These are phyloP conservation scores for Angomonas desouzai DNA, from an alignment of 208 protist species.

Conservation along the genomic window DNA sequence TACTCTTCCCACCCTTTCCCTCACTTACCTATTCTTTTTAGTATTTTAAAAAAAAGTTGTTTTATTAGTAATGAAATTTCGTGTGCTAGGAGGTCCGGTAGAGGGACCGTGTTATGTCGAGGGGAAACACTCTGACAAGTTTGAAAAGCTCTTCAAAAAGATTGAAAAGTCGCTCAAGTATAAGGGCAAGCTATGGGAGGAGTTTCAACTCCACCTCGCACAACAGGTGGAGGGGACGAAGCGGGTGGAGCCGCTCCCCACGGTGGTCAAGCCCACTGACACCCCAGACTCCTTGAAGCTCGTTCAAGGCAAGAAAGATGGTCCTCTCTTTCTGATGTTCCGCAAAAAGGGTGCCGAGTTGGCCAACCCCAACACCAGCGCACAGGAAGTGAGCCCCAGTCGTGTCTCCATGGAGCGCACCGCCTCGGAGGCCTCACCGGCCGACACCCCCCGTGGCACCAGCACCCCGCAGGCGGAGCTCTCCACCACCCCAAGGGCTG, in stretches of 20 bases:
- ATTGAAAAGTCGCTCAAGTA: conserved; percentile 42
- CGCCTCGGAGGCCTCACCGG: neutral
- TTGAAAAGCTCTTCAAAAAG: conserved; percentile 47
- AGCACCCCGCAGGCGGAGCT: neutral
- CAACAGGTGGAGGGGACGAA: conserved; percentile 15
- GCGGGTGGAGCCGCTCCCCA: neutral
- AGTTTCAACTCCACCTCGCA: conserved; percentile 31
- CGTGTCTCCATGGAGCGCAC: neutral
- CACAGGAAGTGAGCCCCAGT: neutral
- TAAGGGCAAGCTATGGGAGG: conserved; percentile 27
- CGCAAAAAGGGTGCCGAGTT: neutral
- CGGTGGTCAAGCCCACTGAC: conserved; percentile 11
- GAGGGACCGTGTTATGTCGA: conserved; percentile 27
- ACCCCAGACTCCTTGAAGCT: conserved; percentile 17
- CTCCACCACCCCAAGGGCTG: neutral
- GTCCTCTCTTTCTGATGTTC: conserved; percentile 7
- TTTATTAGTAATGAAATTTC: conserved; percentile 43
- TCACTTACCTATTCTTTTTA: conserved; percentile 1
- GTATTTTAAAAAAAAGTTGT: neutral
- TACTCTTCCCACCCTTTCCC: no score
- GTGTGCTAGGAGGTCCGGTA: conserved; percentile 40
- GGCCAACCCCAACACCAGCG: neutral
- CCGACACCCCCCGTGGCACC: conserved; percentile 1
- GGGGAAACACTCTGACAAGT: conserved; percentile 31
- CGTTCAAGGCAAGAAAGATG: conserved; percentile 12